These are phyloP conservation scores for Sungouiozyma intestinalis DNA, from an alignment of 805 yeast genomes.

Conservation along the genomic window DNA sequence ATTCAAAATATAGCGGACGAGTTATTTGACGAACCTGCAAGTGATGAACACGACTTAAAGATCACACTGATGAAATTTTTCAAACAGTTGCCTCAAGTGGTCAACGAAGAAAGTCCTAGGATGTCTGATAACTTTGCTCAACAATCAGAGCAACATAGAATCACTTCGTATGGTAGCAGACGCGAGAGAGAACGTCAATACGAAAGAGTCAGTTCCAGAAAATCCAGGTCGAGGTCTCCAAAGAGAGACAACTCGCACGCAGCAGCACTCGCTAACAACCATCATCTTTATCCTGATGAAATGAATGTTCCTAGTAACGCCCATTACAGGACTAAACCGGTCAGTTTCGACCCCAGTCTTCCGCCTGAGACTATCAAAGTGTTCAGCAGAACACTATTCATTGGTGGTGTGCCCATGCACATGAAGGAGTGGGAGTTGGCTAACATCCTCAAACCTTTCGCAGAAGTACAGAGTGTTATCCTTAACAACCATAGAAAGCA, in stretches of 20 bases:
- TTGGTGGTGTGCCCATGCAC: conserved; percentile 82
- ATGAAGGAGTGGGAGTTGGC: conserved; percentile 72
- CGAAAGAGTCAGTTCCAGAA: conserved; percentile 28
- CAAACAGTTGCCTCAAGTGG: background rate
- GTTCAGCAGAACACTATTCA: conserved; percentile 78
- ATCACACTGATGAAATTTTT: background rate
- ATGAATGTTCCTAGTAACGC: conserved; percentile 59
- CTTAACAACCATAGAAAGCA: conserved; percentile 84
- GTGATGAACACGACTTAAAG: background rate
- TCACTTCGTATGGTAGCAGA: conserved; percentile 26
- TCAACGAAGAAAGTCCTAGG: background rate
- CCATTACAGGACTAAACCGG: conserved; percentile 66
- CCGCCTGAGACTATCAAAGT: conserved; percentile 78
- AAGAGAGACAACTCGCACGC: conserved; percentile 5
- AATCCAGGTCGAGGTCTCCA: conserved; percentile 46
- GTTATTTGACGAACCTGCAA: background rate
- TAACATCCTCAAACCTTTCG: conserved; percentile 66
- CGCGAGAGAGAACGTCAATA: conserved; percentile 26
- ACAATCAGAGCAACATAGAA: conserved; percentile 9
- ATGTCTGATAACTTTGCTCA: conserved; percentile 4
- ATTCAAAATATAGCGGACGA: background rate
- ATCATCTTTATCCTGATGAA: conserved; percentile 38
- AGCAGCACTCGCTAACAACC: conserved; percentile 16
- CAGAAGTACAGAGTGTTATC: conserved; percentile 85
- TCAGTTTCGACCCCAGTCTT: conserved; percentile 56